Evolutionary conservation across 768 basidiomycete species (phyloP).

Genomic region (Kondoa malvinella): DNA sequence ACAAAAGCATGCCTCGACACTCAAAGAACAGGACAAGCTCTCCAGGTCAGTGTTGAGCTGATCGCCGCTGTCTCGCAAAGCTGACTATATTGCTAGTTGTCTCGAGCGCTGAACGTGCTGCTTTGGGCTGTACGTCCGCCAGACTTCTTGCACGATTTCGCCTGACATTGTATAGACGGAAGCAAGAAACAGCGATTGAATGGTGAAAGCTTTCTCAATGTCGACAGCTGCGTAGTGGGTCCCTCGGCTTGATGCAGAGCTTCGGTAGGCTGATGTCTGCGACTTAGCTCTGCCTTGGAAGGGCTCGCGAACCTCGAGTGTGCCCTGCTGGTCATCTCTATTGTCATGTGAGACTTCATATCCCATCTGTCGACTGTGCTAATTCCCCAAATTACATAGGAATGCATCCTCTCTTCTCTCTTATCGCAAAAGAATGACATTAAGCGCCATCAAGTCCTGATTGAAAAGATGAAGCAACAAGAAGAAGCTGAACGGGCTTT

Average conservation of each 20-base stretch:
- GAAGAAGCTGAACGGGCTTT: slow-evolving; percentile 61
- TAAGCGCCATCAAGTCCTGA: slow-evolving; percentile 65
- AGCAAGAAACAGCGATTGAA: slow-evolving; percentile 53
- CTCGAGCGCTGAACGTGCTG: neutral
- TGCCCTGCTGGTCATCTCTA: slow-evolving; percentile 79
- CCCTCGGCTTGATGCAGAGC: neutral
- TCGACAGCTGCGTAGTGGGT: slow-evolving; percentile 60
- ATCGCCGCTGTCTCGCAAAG: too few species aligned
- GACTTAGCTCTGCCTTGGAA: slow-evolving; percentile 74
- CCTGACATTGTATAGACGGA: slow-evolving; percentile 37
- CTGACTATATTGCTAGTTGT: neutral
- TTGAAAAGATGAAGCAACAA: slow-evolving; percentile 57
- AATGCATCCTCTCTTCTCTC: slow-evolving; percentile 75
- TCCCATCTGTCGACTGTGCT: neutral
- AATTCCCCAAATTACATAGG: slow-evolving; percentile 29
- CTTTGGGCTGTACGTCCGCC: neutral
- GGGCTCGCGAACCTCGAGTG: slow-evolving; percentile 63
- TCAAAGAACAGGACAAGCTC: too few species aligned
- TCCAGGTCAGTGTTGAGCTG: too few species aligned
- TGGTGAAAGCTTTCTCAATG: slow-evolving; percentile 78
- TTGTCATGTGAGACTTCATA: slow-evolving; percentile 45
- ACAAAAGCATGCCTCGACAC: too few species aligned
- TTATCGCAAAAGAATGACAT: slow-evolving; percentile 79
- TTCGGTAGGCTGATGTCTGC: slow-evolving; percentile 20
- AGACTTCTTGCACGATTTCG: neutral